Evolutionary conservation across 1,284 basidiomycete genomes (phyloP).

Genomic region (Schizophyllum commune): DNA sequence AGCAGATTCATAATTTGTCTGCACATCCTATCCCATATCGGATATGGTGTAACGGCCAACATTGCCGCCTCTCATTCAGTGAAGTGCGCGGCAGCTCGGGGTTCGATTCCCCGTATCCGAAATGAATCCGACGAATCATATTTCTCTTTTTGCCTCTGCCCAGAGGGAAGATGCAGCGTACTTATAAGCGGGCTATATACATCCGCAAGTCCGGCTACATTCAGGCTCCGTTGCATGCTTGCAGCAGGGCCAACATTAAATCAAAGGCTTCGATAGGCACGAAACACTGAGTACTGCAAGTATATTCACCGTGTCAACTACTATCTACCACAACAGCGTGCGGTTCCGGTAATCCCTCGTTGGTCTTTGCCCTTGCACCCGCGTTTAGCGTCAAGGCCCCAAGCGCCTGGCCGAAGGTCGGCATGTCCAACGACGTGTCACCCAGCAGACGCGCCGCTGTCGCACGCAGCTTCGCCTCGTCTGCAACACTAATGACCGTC

Average conservation of each 20-base stretch:
- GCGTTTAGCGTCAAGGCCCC: slow-evolving; percentile 23
- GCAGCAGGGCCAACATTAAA: too few relatives aligned
- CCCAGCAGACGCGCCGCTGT: slow-evolving; percentile 23
- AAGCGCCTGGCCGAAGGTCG: slow-evolving; percentile 31
- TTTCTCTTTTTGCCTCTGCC: not conserved
- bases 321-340: not conserved
- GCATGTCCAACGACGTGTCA: slow-evolving; percentile 29
- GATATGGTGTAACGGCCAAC: too few relatives aligned
- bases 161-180: too few relatives aligned
- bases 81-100: slow-evolving; percentile 42
- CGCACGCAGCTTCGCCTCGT: slow-evolving; percentile 15
- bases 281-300: too few relatives aligned
- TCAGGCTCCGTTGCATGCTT: too few relatives aligned
- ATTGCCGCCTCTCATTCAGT: too few relatives aligned
- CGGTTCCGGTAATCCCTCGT: not conserved
- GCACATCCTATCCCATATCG: too few relatives aligned
- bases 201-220: too few relatives aligned
- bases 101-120: slow-evolving; percentile 49
- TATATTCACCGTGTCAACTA: not conserved
- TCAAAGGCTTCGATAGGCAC: too few relatives aligned
- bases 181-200: too few relatives aligned
- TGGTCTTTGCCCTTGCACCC: not conserved
- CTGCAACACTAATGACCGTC: not conserved
- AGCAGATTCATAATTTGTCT: too few relatives aligned
- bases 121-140: not conserved